phyloP scores from a whole-genome alignment of 768 basidiomycete species.

The Termitomyces sp. region DNA sequence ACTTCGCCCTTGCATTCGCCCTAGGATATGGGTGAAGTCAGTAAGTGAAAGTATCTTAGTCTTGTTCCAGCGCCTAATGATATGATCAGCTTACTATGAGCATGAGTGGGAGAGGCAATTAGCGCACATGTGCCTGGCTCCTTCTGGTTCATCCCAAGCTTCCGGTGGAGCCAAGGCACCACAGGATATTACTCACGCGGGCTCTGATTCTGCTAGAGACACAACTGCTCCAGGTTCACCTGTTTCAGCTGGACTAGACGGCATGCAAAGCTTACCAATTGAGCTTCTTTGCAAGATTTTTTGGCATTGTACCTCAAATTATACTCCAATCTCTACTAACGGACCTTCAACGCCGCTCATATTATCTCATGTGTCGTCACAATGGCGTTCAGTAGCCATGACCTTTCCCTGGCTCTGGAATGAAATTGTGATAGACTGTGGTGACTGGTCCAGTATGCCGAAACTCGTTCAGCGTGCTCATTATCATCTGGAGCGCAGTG shows the following conservation, averaged over 20 bases:
- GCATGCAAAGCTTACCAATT: not conserved
- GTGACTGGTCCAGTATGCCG: constrained; percentile 1
- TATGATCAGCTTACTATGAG: not conserved
- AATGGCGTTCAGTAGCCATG: constrained; percentile 7
- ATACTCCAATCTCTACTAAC: not conserved
- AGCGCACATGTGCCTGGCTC: not conserved
- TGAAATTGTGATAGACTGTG: constrained; percentile 6
- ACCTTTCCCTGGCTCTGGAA: constrained; percentile 8
- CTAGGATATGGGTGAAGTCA: constrained; percentile 4
- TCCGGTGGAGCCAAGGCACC: not conserved
- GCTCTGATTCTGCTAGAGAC: not conserved
- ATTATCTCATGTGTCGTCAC: constrained; percentile 3
- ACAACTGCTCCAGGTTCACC: not conserved
- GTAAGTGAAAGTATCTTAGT: not conserved
- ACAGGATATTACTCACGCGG: not conserved
- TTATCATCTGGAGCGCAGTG: constrained; percentile 1
- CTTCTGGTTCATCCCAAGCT: not conserved
- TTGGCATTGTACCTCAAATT: not conserved
- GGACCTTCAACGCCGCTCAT: not conserved
- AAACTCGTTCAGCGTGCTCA: constrained; percentile 1
- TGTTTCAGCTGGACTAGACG: not conserved
- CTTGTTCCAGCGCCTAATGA: not conserved
- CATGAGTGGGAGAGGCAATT: constrained; percentile 5
- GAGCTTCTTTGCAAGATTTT: constrained; percentile 12
- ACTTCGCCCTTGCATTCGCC: no score